Percentiles rank a stretch among this genome's conserved stretches.
These are phyloP conservation scores for Boletus pseudopeckii DNA, from an alignment of 768 basidiomycete species.

Conservation along the genomic window DNA sequence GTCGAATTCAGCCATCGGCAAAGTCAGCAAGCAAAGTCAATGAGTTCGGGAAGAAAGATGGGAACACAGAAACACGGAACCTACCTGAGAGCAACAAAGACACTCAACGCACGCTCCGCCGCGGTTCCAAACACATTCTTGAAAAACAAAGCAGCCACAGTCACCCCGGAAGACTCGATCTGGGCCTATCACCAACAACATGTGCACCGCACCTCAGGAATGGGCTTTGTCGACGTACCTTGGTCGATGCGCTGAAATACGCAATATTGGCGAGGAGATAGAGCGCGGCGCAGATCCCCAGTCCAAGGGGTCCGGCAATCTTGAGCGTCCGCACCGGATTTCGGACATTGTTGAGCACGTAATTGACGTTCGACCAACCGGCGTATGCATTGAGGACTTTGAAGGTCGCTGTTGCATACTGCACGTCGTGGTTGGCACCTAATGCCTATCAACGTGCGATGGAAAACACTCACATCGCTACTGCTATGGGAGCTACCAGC, in stretches of 20 bases:
- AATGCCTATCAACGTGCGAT: not conserved
- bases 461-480: conserved; percentile 37
- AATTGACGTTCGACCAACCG: conserved; percentile 60
- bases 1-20: not conserved
- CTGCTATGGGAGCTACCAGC: conserved; percentile 51
- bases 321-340: conserved; percentile 59
- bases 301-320: conserved; percentile 57
- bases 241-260: conserved; percentile 43
- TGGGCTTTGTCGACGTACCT: conserved; percentile 4
- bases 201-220: not conserved
- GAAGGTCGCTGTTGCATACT: conserved; percentile 64
- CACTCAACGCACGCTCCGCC: conserved; percentile 54
- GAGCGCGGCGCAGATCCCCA: conserved; percentile 49
- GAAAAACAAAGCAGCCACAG: conserved; percentile 61
- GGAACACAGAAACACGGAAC: not conserved
- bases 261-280: conserved; percentile 58
- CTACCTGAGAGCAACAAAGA: conserved; percentile 55
- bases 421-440: not conserved
- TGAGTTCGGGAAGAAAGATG: not conserved
- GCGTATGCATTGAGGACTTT: conserved; percentile 51
- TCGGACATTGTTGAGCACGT: conserved; percentile 56
- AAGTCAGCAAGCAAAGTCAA: not conserved
- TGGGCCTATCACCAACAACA: conserved; percentile 31
- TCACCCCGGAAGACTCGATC: conserved; percentile 47
- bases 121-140: conserved; percentile 51